Evolutionary conservation across 2,329 filamentous ascomycete genomes (phyloP).

Genomic region (Calonectria pauciramosa): DNA sequence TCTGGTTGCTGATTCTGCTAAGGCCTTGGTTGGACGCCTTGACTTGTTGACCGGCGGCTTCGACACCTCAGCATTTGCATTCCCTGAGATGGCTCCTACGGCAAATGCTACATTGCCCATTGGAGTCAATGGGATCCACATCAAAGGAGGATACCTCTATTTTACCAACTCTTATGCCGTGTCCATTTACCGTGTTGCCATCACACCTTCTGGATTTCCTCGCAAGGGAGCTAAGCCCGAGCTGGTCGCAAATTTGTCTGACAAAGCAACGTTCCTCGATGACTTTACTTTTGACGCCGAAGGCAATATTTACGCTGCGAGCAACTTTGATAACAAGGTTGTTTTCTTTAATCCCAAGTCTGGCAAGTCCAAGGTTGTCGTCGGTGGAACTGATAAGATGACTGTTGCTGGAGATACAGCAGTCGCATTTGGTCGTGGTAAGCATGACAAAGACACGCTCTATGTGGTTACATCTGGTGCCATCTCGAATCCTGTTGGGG

Average conservation of each 20-base stretch:
- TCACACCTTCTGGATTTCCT: conserved; percentile 29
- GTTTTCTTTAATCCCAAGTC: conserved; percentile 31
- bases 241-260: conserved; percentile 35
- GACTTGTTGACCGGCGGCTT: conserved; percentile 24
- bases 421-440: conserved; percentile 33
- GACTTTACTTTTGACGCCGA: conserved; percentile 38
- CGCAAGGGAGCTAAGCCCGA: conserved; percentile 34
- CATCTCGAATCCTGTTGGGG: conserved; percentile 31
- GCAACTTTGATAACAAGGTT: conserved; percentile 40
- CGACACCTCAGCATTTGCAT: conserved; percentile 26
- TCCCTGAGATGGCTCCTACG: conserved; percentile 27
- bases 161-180: conserved; percentile 32
- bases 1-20: conserved; percentile 30
- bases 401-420: conserved; percentile 41
- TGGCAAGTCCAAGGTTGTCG: conserved; percentile 29
- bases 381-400: conserved; percentile 27
- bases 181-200: conserved; percentile 32
- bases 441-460: conserved; percentile 22
- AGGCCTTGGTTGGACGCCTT: conserved; percentile 25
- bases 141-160: conserved; percentile 31
- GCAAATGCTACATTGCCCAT: conserved; percentile 15
- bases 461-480: conserved; percentile 36
- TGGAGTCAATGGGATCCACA: conserved; percentile 38
- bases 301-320: conserved; percentile 39
- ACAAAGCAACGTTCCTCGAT: conserved; percentile 30